Conservation (phyloP, 306 rosid genomes). For the Arachis hypogaea region DNA sequence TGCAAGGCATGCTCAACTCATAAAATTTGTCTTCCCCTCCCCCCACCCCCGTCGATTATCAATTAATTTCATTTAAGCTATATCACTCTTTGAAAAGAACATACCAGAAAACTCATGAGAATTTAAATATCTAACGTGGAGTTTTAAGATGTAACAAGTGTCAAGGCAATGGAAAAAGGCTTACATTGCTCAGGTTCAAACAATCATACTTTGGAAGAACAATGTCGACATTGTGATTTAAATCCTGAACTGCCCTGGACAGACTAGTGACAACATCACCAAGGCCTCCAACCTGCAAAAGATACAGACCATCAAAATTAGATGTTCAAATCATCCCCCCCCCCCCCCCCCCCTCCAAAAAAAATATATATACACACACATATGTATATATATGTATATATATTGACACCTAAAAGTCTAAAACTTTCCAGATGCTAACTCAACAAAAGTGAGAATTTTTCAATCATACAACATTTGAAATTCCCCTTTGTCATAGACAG, state of each 20-base stretch:
- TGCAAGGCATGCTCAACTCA: constrained; percentile 24
- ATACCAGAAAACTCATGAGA: background rate
- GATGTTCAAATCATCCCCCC: background rate
- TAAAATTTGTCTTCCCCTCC: background rate
- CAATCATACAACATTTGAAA: background rate
- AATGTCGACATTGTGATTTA: constrained; percentile 80
- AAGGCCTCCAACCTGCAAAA: constrained; percentile 90
- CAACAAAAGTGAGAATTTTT: background rate
- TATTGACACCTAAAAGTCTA: too few relatives aligned
- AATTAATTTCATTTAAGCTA: constrained; percentile 18
- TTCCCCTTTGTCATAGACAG: background rate
- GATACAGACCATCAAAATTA: constrained; percentile 21
- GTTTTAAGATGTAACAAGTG: constrained; percentile 14
- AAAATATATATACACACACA: background rate
- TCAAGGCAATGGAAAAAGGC: constrained; percentile 41
- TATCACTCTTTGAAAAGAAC: constrained; percentile 23
- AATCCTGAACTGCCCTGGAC: constrained; percentile 84
- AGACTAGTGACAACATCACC: constrained; percentile 95
- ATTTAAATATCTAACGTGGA: background rate
- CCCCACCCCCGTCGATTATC: background rate
- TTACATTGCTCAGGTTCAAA: constrained; percentile 84
- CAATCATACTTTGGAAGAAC: constrained; percentile 94
- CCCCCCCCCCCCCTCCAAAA: background rate
- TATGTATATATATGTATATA: too few relatives aligned
- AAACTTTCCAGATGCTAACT: constrained; percentile 12